Evolutionary conservation across 768 basidiomycete genomes (phyloP).

Genomic region (Kwoniella pini): DNA sequence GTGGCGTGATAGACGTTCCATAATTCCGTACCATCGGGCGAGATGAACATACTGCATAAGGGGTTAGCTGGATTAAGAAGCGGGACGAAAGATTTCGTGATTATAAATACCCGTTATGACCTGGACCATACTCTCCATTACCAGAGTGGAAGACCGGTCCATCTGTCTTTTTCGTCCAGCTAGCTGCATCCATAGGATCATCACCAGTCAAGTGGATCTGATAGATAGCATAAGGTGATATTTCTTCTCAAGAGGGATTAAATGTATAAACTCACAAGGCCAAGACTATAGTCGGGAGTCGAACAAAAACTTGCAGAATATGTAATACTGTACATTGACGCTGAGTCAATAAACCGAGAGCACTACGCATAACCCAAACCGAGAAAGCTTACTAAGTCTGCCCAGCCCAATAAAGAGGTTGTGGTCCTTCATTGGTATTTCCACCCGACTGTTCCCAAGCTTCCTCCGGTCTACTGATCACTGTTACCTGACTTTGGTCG

Average conservation of each 20-base stretch:
- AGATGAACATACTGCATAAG: slow-evolving; percentile 22
- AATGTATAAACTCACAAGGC: slow-evolving; percentile 5
- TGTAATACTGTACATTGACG: slow-evolving; percentile 10
- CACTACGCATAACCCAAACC: not conserved
- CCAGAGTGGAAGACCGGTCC: slow-evolving; percentile 26
- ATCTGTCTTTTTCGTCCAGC: slow-evolving; percentile 26
- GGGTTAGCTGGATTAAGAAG: no score
- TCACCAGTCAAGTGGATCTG: slow-evolving; percentile 19
- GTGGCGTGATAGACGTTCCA: slow-evolving; percentile 32
- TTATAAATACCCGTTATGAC: slow-evolving; percentile 23
- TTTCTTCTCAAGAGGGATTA: not conserved
- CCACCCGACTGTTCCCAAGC: slow-evolving; percentile 17
- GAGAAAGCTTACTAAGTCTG: slow-evolving; percentile 13
- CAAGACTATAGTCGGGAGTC: slow-evolving; percentile 20
- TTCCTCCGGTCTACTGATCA: slow-evolving; percentile 19
- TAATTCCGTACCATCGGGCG: slow-evolving; percentile 24
- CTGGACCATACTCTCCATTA: slow-evolving; percentile 30
- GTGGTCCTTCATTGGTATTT: slow-evolving; percentile 18
- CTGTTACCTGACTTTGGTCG: slow-evolving; percentile 11
- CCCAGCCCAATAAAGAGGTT: slow-evolving; percentile 22
- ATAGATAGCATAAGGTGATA: not conserved
- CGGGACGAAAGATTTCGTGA: no score
- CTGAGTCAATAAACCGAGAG: not conserved
- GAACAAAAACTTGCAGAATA: slow-evolving; percentile 26
- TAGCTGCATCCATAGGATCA: slow-evolving; percentile 17